Base-by-base conservation (phyloP, 495 filamentous ascomycete genomes). In the Xylaria telfairii region DNA sequence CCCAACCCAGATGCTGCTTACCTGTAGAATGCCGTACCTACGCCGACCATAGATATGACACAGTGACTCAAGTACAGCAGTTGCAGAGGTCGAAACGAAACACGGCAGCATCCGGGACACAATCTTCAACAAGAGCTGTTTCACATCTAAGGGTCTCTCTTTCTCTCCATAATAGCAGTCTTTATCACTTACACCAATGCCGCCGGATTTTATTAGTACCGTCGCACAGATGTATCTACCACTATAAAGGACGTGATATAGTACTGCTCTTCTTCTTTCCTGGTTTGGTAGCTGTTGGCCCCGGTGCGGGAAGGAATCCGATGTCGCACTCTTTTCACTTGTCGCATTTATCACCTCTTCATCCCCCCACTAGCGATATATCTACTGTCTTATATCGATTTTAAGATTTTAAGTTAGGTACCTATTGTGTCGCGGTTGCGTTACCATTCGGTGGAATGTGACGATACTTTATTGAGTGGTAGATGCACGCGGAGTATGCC, bases 71-170 rank as follows among this genome's bases (percentile, higher is more conserved):
- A 37, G 19, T 49, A n/a, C 46, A 46, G 63, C 63, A 32, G 64
- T 44, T 54, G 34, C 44, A 56, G n/a, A 30, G 51, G 37, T 49
- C 19, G 65, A 59, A 68, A 68, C 65, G 51, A 68, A 68, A 68
- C 53, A 56, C 53, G 26, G 42, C 64, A 26, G 64, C 63, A 41
- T 66, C 30, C 47, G 47, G 44, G n/a, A 47, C n/a, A 59, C 53
- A 21, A 68, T 47, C 66, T 68, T 68, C 39, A 68, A 68, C 66
- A 60, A 44, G 39, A 68, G 53, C 17, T 4, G 66, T 68, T 69
- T 69, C 67, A 69, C 28, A 51, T 62, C 24, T n/a, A 7, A 44
- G 60, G 41, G 57, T 42, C 49, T 39, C 26, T 51, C 42, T 21
- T 44, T 39, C 64, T 32, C 44, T n/a, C 21, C 17, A 28, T 49